These are phyloP conservation scores for Solanum arcanum DNA, from an alignment of 257 asterid species.

Conservation along the genomic window DNA sequence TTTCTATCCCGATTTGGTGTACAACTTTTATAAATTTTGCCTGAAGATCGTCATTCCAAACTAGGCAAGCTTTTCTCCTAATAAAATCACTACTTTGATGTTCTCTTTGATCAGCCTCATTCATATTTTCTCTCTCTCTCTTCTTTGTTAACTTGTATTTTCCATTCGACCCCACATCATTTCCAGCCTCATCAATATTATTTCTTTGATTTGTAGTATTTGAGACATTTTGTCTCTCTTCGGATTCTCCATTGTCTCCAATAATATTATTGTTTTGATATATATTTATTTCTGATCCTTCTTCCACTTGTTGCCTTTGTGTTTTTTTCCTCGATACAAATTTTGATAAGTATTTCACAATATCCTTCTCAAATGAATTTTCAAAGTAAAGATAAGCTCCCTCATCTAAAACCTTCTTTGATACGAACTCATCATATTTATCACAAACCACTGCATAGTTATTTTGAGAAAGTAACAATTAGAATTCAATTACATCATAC, in stretches of 20 bases:
- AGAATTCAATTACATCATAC: not conserved
- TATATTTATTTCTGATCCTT: not conserved
- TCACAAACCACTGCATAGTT: not conserved
- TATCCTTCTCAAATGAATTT: not conserved
- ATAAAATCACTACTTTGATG: not conserved
- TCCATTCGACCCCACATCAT: not conserved
- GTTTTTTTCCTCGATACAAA: not conserved
- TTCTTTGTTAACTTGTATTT: not conserved
- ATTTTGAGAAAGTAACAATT: too few species aligned
- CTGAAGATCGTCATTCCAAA: not conserved
- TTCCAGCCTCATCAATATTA: not conserved
- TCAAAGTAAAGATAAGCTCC: not conserved
- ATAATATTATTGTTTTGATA: not conserved
- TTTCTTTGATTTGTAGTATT: not conserved
- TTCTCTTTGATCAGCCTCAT: not conserved
- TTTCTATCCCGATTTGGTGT: constrained; percentile 14
- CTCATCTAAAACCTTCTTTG: not conserved
- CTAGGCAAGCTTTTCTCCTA: not conserved
- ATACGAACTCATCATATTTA: not conserved
- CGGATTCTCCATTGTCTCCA: not conserved
- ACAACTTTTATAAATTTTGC: not conserved
- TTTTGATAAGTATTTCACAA: not conserved
- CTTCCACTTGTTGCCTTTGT: not conserved
- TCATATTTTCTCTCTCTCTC: not conserved
- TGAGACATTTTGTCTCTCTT: too few species aligned